Evolutionary conservation across 2,329 filamentous ascomycete species (phyloP), one percentile per base, ranked within the genome.

Genomic region (Xylariomycetidae sp.): DNA sequence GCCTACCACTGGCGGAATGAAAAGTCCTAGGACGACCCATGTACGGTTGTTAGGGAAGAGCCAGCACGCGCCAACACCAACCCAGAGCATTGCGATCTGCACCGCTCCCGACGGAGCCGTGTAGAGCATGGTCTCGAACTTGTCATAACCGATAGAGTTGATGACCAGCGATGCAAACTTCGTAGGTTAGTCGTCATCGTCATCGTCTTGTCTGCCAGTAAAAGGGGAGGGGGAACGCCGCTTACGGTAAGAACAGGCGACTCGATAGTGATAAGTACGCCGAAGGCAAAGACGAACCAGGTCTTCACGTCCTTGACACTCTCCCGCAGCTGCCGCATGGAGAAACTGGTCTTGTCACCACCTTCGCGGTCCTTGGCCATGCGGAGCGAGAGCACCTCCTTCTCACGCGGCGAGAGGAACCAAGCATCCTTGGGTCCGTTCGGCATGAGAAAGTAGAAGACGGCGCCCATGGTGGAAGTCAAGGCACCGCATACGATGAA

Each of bases 91-190:
- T 2, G 54, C 34, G 15, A 72, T 58, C 40, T 70, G 63, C 2
- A 72, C 58, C 0, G 67, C 68, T 1, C 68, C 69, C 1, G 67
- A 71, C 0, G 69, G 69, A 1, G 64, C 59, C 4, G 58, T 62
- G 45, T 67, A 67, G 1, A 72, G 56, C 51, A 72, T 59, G 2
- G 69, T 72, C 14, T 69, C 48, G 12, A 57, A 59, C 13, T 61
- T 56, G 27, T 56, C 50, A 46, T 69, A 70, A 2, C 66, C 66
- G 5, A 70, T 57, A 9, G 52, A 56, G 27, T 65, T 63, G 46
- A 73, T 73, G 14, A 73, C 62, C 5, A 72, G 57, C 0, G 66
- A 69, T 2, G 67, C 66, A 39, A 73, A 73, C 49, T 65, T n/a
- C n/a, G n/a, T n/a, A n/a, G n/a, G n/a, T n/a, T 32, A 23, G 8